Percentiles rank a stretch among this genome's conserved stretches.
Conservation (phyloP, 345 rosid species). For the Aurinia saxatilis region DNA sequence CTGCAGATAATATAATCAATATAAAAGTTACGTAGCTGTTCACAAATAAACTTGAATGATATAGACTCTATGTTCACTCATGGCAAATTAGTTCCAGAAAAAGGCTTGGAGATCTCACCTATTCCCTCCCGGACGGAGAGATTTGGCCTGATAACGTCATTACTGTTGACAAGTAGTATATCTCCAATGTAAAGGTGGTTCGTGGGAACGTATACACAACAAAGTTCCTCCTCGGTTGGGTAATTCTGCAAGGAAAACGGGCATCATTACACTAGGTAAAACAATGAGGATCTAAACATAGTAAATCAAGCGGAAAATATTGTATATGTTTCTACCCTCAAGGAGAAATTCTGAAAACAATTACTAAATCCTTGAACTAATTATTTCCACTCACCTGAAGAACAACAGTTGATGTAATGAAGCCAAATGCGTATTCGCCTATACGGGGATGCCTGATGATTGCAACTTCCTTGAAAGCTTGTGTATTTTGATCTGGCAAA, state of each 20-base stretch:
- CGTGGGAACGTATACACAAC: conserved; percentile 95
- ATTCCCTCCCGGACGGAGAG: conserved; percentile 96
- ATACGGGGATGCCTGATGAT: conserved; percentile 88
- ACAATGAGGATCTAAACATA: not conserved
- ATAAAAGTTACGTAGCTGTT: not conserved
- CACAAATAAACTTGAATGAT: not conserved
- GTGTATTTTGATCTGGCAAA: conserved; percentile 77
- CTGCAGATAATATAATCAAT: conserved; percentile 39
- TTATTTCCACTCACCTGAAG: conserved; percentile 54
- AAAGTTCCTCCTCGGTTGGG: conserved; percentile 89
- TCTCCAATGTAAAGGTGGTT: conserved; percentile 99
- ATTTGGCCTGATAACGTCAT: conserved; percentile 91
- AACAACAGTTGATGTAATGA: conserved; percentile 77
- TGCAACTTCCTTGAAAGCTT: conserved; percentile 95
- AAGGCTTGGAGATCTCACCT: conserved; percentile 46
- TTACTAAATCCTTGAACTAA: conserved; percentile 1
- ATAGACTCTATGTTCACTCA: not conserved
- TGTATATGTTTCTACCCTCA: not conserved
- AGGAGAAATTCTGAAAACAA: not conserved
- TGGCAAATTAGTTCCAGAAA: not conserved
- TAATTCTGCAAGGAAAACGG: conserved; percentile 47
- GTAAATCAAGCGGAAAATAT: not conserved
- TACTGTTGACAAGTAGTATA: conserved; percentile 71
- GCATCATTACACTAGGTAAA: not conserved
- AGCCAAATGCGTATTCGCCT: conserved; percentile 96